Evolutionary conservation across 495 filamentous ascomycete genomes (phyloP), one percentile per base, ranked within the genome.

Genomic region (Usnea hakonensis): DNA sequence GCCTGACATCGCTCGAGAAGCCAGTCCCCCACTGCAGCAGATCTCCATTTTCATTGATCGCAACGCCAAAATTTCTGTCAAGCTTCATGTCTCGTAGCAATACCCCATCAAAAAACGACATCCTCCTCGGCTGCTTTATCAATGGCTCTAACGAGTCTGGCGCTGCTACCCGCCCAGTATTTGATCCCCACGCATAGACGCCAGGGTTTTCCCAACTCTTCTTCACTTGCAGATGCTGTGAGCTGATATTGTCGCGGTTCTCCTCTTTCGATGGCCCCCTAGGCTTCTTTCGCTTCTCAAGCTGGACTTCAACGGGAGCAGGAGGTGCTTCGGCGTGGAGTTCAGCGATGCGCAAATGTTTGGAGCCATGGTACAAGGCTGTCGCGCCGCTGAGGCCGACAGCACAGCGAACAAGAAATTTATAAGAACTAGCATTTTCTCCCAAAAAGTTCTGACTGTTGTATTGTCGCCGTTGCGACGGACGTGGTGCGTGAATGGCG

Each of bases 161-260:
- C 33, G 90, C 93, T 33, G 86, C 90, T 5, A 97, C 93, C 58
- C 79, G 77, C 43, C 92, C 89, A n/a, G 76, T 79, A 69, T 98
- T 98, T 3, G 87, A 88, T 19, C 94, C 94, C 93, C 94, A 98
- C 33, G 86, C 84, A 75, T 95, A 96, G 2, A 97, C 87, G 0
- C 90, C 94, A 4, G 94, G 93, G 59, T 89, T 86, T 73, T 91
- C 90, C 83, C 89, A 87, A 70, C 90, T 95, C 68, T 82, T 85
- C 78, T 90, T 91, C 43, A 93, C 88, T 74, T 96, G 89, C 21
- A 91, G 76, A 71, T 92, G 89, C 67, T 91, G 85, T 13, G 84
- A 85, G 67, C 87, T 87, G 23, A 92, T 81, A 36, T 86, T 66
- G 60, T 93, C 88, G 62, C 89, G 77, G 55, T 81, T 81, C 38